Conservation (phyloP, 306 rosid species). For the Ammopiptanthus mongolicus region DNA sequence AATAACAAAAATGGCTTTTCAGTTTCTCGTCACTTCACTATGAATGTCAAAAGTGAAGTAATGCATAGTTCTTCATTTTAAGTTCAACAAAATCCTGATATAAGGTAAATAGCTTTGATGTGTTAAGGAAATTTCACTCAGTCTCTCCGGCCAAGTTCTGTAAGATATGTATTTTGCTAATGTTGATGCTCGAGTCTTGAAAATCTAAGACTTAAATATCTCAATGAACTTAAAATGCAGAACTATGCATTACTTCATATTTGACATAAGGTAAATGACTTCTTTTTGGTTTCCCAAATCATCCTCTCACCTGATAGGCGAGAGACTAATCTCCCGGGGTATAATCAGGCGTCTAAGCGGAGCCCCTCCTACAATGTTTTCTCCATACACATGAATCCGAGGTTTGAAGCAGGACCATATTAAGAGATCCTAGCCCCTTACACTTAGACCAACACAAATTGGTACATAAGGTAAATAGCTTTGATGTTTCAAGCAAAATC, state of each 20-base stretch:
- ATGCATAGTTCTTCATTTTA: background rate
- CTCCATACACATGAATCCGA: too few relatives aligned
- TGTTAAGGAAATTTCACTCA: background rate
- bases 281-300: too few relatives aligned
- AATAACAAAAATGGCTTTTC: background rate
- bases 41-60: background rate
- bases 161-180: background rate
- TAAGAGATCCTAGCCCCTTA: too few relatives aligned
- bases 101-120: background rate
- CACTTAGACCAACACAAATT: too few relatives aligned
- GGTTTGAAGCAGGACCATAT: too few relatives aligned
- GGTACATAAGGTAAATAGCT: background rate
- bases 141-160: background rate
- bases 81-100: background rate
- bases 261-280: too few relatives aligned
- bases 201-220: background rate
- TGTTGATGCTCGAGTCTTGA: background rate
- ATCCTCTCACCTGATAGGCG: too few relatives aligned
- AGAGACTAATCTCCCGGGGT: too few relatives aligned
- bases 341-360: too few relatives aligned
- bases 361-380: too few relatives aligned
- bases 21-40: background rate
- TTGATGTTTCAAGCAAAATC: background rate
- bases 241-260: too few relatives aligned
- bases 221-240: too few relatives aligned